Base-by-base conservation (phyloP, 495 filamentous ascomycete genomes). In the Hamigera avellanea region DNA sequence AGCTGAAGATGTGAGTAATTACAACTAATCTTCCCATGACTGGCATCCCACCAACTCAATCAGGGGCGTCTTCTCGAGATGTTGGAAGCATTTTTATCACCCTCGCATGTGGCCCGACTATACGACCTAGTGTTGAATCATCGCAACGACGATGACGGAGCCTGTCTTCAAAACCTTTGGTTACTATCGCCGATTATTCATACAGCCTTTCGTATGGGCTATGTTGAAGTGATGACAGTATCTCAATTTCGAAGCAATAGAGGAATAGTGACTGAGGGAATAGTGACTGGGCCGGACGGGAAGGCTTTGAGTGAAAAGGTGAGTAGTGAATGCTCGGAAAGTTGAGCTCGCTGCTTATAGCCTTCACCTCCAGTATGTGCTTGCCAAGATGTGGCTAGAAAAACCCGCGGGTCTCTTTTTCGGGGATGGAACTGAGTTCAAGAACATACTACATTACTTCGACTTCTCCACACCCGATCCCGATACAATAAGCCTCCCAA, bases 181-280 rank as follows among this genome's bases (percentile, higher is more conserved):
- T 14, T 37, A 7, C 31, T 49, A 14, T 36, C 46, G n/a, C 31
- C 46, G 6, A 45, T 26, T 13, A 32, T 45, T 4, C 40, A 49
- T 25, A 15, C 12, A 9, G 42, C 40, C 6, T 49, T 49, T 38
- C 36, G 39, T 1, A 10, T 19, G n/a, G 46, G 46, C 0, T 41
- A 43, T 25, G 21, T 43, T 3, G 10, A 31, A 19, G 35, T 47
- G 3, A n/a, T n/a, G n/a, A n/a, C 28, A 30, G 5, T 17, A 26
- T 32, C 12, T 19, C 5, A 15, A 32, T 19, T 19, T 13, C 25
- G 14, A 37, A n/a, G 35, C 18, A 12, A 17, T 25, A 29, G 14
- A 13, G 27, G 0, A 25, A 37, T 18, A n/a, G n/a, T n/a, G n/a
- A n/a, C n/a, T n/a, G n/a, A n/a, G n/a, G n/a, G 26, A 27, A 37